Base-by-base conservation (phyloP, 306 rosid species). In the Medicago arabica region DNA sequence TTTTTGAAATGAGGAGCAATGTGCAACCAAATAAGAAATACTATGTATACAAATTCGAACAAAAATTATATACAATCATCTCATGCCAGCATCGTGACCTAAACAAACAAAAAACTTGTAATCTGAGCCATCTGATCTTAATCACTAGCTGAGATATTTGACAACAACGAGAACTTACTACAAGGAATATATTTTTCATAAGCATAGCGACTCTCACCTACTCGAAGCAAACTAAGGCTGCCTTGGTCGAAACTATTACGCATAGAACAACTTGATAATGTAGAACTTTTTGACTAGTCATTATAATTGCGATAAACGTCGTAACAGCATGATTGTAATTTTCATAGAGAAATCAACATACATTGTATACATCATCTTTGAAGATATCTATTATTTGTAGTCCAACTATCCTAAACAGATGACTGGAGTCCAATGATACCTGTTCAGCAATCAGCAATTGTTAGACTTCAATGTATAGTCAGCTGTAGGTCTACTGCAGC, bases 401-500 rank as follows among this genome's bases (percentile, higher is more conserved):
- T 62, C 64, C 80, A 75, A 36, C 17, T 41, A 63, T 57, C 51
- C 53, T 83, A 91, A 46, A 91, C 86, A 51, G 94, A 87, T 71
- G 97, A 91, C 62, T 83, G 90, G 59, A 91, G 89, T 57, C 97
- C 97, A n/a, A 89, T 84, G 81, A 89, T 86, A 74, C 97, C 97
- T 91, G 97, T 68, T 79, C 44, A 72, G 74, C 72, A 72, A 50
- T 58, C 8, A 19, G 46, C n/a, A 50, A 31, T 46, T 49, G 81
- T 87, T 53, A 82, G 61, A 43, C 15, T 68, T 71, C 49, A 69
- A 51, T 41, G 25, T 47, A 58, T 25, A 21, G n/a, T 5, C n/a
- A 3, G 4, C 15, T 11, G 36, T 57, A 57, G 55, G 36, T 4
- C 36, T 31, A 31, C 36, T 31, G 36, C 36, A 31, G 6, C 10